These are phyloP conservation scores for Noccaea bulbosa DNA, from an alignment of 345 rosid genomes.

Conservation along the genomic window DNA sequence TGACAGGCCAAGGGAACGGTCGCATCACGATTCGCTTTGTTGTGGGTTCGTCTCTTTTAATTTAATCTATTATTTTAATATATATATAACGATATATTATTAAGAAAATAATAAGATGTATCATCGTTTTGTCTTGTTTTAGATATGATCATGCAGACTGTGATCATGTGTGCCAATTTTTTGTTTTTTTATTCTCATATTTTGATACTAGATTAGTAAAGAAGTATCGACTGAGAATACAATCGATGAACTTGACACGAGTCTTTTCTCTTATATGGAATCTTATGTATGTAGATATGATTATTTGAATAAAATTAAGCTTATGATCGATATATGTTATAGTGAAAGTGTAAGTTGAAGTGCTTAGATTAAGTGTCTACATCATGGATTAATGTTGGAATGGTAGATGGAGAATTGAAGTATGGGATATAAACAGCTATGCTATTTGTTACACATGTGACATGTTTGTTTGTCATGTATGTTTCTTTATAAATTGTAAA, in stretches of 20 bases:
- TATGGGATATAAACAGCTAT: constrained; percentile 36
- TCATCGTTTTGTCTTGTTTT: constrained; percentile 43
- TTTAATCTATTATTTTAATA: not conserved
- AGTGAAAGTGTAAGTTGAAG: constrained; percentile 2
- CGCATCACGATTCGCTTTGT: constrained; percentile 50
- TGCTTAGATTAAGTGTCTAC: constrained; percentile 31
- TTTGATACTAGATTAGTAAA: not conserved
- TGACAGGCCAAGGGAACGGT: constrained; percentile 48
- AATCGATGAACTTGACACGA: too few relatives aligned
- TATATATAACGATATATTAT: not conserved
- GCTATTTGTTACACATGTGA: constrained; percentile 39
- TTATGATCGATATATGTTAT: not conserved
- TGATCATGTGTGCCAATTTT: too few relatives aligned
- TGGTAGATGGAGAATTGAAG: constrained; percentile 42
- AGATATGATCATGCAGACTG: constrained; percentile 23
- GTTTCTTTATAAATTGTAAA: constrained; percentile 1
- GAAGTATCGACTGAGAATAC: not conserved
- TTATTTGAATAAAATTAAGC: not conserved
- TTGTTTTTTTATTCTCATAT: too few relatives aligned
- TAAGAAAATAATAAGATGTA: not conserved
- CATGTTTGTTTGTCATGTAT: constrained; percentile 37
- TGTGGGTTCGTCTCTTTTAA: constrained; percentile 5
- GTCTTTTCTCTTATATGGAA: too few relatives aligned
- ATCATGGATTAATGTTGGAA: constrained; percentile 44
- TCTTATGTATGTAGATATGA: not conserved